A percentile compares a stretch with the other conserved stretches of the same genome.
Evolutionary conservation across 2,329 filamentous ascomycete genomes (phyloP).

Genomic region (Beauveria medogensis): DNA sequence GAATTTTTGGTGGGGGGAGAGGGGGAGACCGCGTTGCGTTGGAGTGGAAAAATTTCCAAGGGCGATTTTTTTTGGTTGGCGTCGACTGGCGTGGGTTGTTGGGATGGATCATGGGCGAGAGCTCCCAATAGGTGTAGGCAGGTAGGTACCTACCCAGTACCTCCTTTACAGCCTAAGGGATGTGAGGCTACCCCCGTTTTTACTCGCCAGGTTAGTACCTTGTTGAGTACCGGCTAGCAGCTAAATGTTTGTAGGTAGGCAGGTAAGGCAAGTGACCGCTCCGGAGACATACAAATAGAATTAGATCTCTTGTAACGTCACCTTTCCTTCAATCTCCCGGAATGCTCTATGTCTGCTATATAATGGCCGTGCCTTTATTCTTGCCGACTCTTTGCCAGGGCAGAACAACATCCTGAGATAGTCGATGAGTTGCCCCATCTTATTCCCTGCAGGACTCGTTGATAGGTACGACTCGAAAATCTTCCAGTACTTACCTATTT

Average conservation of each 20-base stretch:
- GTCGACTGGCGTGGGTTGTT: constrained; percentile 6
- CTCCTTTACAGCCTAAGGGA: background rate
- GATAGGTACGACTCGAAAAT: background rate
- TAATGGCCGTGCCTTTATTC: too few species aligned
- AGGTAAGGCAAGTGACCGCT: too few species aligned
- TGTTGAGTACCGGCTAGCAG: too few species aligned
- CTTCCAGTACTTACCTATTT: background rate
- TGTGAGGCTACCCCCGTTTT: background rate
- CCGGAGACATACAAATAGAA: too few species aligned
- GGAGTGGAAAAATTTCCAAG: constrained; percentile 26
- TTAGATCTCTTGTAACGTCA: too few species aligned
- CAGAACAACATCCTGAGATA: background rate
- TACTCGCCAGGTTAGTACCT: too few species aligned
- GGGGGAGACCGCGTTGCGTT: constrained; percentile 1
- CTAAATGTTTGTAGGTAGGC: too few species aligned
- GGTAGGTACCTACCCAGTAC: background rate
- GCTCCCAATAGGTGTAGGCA: background rate
- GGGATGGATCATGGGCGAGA: background rate
- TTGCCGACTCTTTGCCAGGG: too few species aligned
- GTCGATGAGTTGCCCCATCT: background rate
- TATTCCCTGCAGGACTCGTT: background rate
- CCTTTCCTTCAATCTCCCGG: too few species aligned
- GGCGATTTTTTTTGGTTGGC: constrained; percentile 18
- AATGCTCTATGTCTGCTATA: too few species aligned
- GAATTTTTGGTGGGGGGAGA: constrained; percentile 32